A percentile compares a stretch with the other conserved stretches of the same genome.
phyloP scores from a whole-genome alignment of 2,329 filamentous ascomycete genomes.

The Taxawa tesnikishii region DNA sequence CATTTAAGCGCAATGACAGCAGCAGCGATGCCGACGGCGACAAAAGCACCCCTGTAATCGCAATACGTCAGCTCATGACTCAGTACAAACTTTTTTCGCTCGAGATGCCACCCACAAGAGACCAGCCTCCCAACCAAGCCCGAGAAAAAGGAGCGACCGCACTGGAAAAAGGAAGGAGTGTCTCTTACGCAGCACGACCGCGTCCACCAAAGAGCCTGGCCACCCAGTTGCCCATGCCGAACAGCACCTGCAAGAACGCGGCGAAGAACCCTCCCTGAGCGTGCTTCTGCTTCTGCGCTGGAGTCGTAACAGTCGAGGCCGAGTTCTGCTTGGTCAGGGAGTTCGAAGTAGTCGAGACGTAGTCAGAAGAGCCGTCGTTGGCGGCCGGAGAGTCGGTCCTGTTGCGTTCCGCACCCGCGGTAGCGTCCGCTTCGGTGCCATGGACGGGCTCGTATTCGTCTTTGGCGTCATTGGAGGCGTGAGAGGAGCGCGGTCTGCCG shows the following conservation, averaged over 20 bases:
- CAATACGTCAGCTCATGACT: no score
- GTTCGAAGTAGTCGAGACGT: slow-evolving; percentile 2
- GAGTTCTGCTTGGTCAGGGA: no score
- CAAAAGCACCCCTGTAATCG: no score
- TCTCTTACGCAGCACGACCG: slow-evolving; percentile 3
- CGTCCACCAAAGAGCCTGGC: slow-evolving; percentile 4
- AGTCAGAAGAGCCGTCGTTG: slow-evolving; percentile 3
- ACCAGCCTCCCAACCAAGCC: no score
- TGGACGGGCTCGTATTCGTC: no score
- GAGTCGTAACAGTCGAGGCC: not conserved
- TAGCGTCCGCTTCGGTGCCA: slow-evolving; percentile 7
- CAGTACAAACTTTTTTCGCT: no score
- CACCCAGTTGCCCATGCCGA: slow-evolving; percentile 2
- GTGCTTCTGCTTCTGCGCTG: not conserved
- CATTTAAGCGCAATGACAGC: no score
- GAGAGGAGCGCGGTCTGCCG: no score
- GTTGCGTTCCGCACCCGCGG: slow-evolving; percentile 2
- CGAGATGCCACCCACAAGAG: no score
- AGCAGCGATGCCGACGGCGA: no score
- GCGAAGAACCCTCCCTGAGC: not conserved
- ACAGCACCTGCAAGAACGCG: not conserved
- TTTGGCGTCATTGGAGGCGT: slow-evolving; percentile 22
- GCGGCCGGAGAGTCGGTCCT: not conserved
- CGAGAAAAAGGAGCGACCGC: no score
- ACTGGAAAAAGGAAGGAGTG: no score